These are phyloP conservation scores for Penicillium psychrofluorescens DNA, from an alignment of 495 filamentous ascomycete genomes.

Conservation along the genomic window DNA sequence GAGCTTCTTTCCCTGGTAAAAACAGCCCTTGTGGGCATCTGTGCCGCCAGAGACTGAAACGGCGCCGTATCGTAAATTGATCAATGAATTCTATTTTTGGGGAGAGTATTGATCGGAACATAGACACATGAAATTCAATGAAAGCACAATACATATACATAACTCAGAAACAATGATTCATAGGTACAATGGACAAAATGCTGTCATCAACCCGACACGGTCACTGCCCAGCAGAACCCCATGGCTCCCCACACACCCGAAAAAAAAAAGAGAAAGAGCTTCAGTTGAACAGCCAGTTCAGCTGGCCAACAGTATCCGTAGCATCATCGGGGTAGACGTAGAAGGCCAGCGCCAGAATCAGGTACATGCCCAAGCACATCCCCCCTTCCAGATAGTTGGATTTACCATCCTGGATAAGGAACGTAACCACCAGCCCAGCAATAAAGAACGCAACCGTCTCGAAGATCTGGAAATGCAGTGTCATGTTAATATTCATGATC, in stretches of 20 bases:
- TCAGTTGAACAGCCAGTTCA: neutral
- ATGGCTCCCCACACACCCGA: neutral
- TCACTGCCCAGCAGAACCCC: no score
- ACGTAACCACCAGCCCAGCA: slow-evolving; percentile 82
- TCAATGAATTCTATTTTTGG: no score
- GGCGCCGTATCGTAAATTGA: no score
- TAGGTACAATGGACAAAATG: no score
- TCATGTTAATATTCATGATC: slow-evolving; percentile 81
- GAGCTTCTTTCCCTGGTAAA: no score
- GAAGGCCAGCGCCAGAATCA: slow-evolving; percentile 85
- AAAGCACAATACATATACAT: no score
- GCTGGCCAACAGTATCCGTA: neutral
- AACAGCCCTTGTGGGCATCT: no score
- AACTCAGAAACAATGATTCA: no score
- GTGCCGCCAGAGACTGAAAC: no score
- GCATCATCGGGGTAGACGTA: slow-evolving; percentile 74
- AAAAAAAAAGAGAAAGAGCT: neutral
- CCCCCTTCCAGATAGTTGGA: slow-evolving; percentile 92
- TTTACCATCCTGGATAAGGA: slow-evolving; percentile 89
- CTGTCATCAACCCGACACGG: no score
- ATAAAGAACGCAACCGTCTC: slow-evolving; percentile 94
- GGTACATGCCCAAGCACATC: slow-evolving; percentile 74
- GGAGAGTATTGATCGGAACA: no score
- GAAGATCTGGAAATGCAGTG: slow-evolving; percentile 83
- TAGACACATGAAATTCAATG: no score